Evolutionary conservation across 352 stramenopile species (phyloP).

Genomic region (Phytophthora brassicae): DNA sequence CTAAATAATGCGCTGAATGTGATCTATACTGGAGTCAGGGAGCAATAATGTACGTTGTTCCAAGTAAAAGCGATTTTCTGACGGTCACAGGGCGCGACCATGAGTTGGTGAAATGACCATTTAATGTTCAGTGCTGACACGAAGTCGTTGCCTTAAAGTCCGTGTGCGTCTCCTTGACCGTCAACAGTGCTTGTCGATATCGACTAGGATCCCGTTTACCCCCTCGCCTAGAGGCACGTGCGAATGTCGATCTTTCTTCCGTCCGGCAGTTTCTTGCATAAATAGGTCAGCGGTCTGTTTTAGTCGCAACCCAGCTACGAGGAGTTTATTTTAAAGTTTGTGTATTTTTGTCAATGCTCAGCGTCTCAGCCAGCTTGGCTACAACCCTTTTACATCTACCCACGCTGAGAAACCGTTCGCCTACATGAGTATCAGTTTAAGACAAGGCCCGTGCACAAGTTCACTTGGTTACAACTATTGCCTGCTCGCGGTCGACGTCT

Average conservation of each 20-base stretch:
- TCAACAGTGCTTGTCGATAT: not conserved
- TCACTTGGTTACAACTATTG: too few relatives aligned
- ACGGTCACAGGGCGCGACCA: not conserved
- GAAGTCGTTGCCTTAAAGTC: not conserved
- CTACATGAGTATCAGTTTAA: too few relatives aligned
- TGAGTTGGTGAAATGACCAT: not conserved
- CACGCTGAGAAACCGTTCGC: too few relatives aligned
- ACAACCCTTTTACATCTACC: too few relatives aligned
- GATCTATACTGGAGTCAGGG: not conserved
- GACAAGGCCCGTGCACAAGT: too few relatives aligned
- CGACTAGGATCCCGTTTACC: not conserved
- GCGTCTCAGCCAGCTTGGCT: too few relatives aligned
- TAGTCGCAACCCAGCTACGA: not conserved
- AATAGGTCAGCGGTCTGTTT: not conserved
- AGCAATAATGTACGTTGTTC: not conserved
- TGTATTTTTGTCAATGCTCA: too few relatives aligned
- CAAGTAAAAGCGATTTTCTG: not conserved
- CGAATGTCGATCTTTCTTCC: slow-evolving; percentile 1
- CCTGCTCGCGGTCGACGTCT: too few relatives aligned
- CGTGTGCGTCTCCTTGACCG: not conserved
- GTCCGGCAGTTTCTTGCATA: not conserved
- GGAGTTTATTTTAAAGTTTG: too few relatives aligned
- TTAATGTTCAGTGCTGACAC: not conserved
- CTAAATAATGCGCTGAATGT: slow-evolving; percentile 1
- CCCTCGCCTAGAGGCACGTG: not conserved